Evolutionary conservation across 305 asterid species (phyloP).

Genomic region (Salvia sclarea): DNA sequence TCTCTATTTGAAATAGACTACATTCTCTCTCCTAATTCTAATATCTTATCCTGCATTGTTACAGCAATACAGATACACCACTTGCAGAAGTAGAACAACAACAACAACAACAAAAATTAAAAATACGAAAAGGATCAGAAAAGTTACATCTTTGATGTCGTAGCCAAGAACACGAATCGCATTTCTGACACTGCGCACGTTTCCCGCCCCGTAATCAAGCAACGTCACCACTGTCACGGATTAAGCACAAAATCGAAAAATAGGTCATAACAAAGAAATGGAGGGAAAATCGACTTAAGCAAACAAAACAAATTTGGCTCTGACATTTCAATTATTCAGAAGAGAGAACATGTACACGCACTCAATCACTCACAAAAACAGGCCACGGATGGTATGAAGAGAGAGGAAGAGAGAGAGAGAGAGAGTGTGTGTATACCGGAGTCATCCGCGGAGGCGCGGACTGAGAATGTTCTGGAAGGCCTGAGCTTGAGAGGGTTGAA

Average conservation of each 20-base stretch:
- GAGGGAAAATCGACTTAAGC: not conserved
- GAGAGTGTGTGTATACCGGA: slow-evolving; percentile 50
- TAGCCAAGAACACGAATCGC: slow-evolving; percentile 82
- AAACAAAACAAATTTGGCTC: not conserved
- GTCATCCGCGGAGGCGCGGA: slow-evolving; percentile 62
- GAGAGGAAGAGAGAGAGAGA: not conserved
- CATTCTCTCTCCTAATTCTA: not conserved
- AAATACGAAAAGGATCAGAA: not conserved
- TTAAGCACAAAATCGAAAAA: not conserved
- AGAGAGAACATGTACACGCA: not conserved
- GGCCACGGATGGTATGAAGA: not conserved
- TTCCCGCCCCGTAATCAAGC: slow-evolving; percentile 99
- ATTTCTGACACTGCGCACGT: slow-evolving; percentile 87
- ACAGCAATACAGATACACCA: not conserved
- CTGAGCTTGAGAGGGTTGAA: slow-evolving; percentile 45
- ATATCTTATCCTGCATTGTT: not conserved
- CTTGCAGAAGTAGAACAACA: not conserved
- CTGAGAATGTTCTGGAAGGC: slow-evolving; percentile 44
- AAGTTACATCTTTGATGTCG: slow-evolving; percentile 69
- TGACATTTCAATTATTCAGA: not conserved
- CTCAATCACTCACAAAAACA: not conserved
- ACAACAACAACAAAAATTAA: no score
- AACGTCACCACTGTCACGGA: slow-evolving; percentile 67
- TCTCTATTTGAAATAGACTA: slow-evolving; percentile 2
- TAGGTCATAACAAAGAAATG: not conserved